Conservation (phyloP, 164 flowering plant genomes). For the Piper betle region DNA sequence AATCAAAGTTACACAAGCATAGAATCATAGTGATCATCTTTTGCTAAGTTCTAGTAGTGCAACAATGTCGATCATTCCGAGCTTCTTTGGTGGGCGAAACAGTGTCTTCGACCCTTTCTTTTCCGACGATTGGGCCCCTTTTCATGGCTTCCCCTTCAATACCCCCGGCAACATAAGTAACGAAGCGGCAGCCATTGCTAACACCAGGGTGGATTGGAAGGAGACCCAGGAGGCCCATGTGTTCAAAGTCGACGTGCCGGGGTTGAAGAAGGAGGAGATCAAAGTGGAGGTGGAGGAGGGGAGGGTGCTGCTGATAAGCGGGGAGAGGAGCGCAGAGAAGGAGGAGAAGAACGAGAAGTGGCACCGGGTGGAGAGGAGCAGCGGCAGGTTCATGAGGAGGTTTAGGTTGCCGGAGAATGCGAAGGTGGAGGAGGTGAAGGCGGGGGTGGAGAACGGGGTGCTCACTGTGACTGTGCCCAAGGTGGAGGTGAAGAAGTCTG, state of each 20-base stretch:
- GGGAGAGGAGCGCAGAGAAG: slow-evolving; percentile 19
- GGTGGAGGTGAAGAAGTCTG: slow-evolving; percentile 16
- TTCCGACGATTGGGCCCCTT: not conserved
- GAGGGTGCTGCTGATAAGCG: slow-evolving; percentile 23
- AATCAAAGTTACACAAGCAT: too few species aligned
- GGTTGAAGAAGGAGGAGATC: slow-evolving; percentile 28
- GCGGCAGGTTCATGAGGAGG: slow-evolving; percentile 22
- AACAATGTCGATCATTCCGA: not conserved
- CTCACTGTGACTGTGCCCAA: slow-evolving; percentile 30
- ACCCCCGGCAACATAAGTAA: not conserved
- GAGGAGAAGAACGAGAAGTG: slow-evolving; percentile 28
- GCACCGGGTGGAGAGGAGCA: slow-evolving; percentile 23
- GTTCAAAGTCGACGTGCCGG: slow-evolving; percentile 32
- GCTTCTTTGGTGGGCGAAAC: not conserved
- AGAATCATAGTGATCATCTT: too few species aligned
- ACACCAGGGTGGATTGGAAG: slow-evolving; percentile 24
- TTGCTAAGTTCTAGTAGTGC: too few species aligned
- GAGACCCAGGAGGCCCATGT: slow-evolving; percentile 30
- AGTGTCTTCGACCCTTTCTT: not conserved
- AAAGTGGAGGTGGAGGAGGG: slow-evolving; percentile 36
- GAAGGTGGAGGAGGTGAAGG: slow-evolving; percentile 21
- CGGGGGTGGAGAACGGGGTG: slow-evolving; percentile 24
- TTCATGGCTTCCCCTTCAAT: slow-evolving; percentile 2
- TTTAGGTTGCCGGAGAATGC: slow-evolving; percentile 33
- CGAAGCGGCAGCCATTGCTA: slow-evolving; percentile 11